Evolutionary conservation across 305 asterid species (phyloP).

Genomic region (Fraxinus sp.): DNA sequence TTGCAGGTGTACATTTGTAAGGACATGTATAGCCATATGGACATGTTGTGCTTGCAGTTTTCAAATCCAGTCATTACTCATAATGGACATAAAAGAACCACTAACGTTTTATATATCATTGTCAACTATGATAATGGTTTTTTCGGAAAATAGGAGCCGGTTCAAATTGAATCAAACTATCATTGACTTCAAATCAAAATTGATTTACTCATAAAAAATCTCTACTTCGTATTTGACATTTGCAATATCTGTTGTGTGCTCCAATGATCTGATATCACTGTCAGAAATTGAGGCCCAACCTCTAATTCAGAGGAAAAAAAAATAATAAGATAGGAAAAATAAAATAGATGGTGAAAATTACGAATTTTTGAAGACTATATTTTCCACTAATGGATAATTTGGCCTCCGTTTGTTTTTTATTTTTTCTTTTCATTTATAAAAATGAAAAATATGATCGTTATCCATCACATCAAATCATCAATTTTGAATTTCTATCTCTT

Average conservation of each 20-base stretch:
- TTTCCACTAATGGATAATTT: neutral
- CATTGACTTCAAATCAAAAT: neutral
- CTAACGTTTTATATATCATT: neutral
- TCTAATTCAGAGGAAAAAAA: too few relatives aligned
- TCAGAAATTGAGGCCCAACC: neutral
- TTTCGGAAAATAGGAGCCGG: neutral
- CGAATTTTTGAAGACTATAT: neutral
- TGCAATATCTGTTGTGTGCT: neutral
- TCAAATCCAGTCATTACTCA: neutral
- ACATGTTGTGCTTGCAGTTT: neutral
- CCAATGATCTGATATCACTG: too few relatives aligned
- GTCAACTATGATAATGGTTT: neutral
- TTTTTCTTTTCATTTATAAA: too few relatives aligned
- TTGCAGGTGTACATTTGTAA: neutral
- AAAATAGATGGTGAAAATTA: neutral
- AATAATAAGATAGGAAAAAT: too few relatives aligned
- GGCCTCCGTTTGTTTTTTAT: too few relatives aligned
- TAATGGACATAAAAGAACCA: neutral
- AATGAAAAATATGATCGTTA: too few relatives aligned
- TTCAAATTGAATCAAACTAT: neutral
- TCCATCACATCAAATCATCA: too few relatives aligned
- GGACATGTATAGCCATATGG: neutral
- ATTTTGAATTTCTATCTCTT: too few relatives aligned
- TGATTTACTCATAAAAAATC: neutral
- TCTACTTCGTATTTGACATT: neutral